phyloP scores from a whole-genome alignment of 768 basidiomycete species.

The Auriscalpium vulgare region DNA sequence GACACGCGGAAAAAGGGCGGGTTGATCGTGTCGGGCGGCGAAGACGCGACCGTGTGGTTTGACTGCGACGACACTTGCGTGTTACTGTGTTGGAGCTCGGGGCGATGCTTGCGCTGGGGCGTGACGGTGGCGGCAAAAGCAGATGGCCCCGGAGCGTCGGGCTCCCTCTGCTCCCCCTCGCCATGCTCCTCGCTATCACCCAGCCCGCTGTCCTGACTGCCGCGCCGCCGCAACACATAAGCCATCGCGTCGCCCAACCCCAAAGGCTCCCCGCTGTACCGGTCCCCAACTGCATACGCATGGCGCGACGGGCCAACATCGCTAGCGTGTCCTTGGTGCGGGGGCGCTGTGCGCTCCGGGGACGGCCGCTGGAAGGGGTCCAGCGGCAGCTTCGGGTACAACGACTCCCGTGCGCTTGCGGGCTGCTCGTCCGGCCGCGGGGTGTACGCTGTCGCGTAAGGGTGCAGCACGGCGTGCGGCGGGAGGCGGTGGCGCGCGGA shows the following conservation, averaged over 20 bases:
- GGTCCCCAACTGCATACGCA: slow-evolving; percentile 8
- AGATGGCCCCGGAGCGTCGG: background rate
- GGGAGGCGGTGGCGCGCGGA: slow-evolving; percentile 30
- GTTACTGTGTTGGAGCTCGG: background rate
- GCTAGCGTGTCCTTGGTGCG: background rate
- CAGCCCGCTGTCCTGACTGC: slow-evolving; percentile 36
- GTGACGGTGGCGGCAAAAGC: slow-evolving; percentile 3
- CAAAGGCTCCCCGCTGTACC: slow-evolving; percentile 21
- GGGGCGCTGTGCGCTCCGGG: background rate
- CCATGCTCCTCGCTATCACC: slow-evolving; percentile 37
- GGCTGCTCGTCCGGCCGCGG: background rate
- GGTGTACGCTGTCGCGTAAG: slow-evolving; percentile 5
- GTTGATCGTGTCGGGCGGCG: slow-evolving; percentile 18
- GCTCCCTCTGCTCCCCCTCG: background rate
- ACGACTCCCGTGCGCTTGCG: background rate
- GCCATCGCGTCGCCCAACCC: slow-evolving; percentile 60
- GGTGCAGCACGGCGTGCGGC: slow-evolving; percentile 16
- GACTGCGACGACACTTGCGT: slow-evolving; percentile 5
- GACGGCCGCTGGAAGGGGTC: background rate
- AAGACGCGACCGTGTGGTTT: slow-evolving; percentile 21
- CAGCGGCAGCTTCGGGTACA: background rate
- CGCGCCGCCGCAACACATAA: slow-evolving; percentile 29
- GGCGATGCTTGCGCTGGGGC: background rate
- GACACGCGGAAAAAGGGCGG: slow-evolving; percentile 20
- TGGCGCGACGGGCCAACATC: background rate